A percentile compares a stretch with the other conserved stretches of the same genome.
phyloP scores from a whole-genome alignment of 164 flowering plant species.

The Magnolia kwangsiensis region DNA sequence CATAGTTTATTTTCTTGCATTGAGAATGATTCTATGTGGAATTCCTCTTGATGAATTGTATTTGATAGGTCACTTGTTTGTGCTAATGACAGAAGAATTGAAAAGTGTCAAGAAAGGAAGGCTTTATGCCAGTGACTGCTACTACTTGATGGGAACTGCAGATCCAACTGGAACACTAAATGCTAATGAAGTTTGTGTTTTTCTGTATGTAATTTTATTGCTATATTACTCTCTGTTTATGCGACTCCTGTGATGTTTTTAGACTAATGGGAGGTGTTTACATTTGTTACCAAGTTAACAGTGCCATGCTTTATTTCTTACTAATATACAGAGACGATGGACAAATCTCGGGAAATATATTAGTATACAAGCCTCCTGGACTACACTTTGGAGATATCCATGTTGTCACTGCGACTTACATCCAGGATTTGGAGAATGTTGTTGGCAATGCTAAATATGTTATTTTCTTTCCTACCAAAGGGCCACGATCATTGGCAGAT shows the following conservation, averaged over 20 bases:
- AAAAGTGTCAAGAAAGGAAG: conserved; percentile 59
- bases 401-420: conserved; percentile 50
- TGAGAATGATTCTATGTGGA: conserved; percentile 64
- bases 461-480: conserved; percentile 68
- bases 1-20: conserved; percentile 38
- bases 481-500: conserved; percentile 67
- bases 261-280: not conserved
- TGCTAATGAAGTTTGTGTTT: conserved; percentile 66
- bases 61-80: conserved; percentile 41
- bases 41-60: conserved; percentile 78
- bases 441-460: conserved; percentile 83
- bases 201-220: conserved; percentile 51
- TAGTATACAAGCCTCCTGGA: conserved; percentile 85
- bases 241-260: not conserved
- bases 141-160: conserved; percentile 76
- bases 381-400: conserved; percentile 86
- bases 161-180: conserved; percentile 72
- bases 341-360: conserved; percentile 64
- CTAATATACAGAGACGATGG: conserved; percentile 55
- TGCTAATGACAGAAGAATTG: conserved; percentile 36
- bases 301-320: not conserved
- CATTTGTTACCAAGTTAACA: not conserved
- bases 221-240: not conserved
- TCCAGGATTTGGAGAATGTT: conserved; percentile 35
- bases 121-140: conserved; percentile 56